Evolutionary conservation across 73 alveolate species (phyloP).

Genomic region (Blepharisma stoltei): DNA sequence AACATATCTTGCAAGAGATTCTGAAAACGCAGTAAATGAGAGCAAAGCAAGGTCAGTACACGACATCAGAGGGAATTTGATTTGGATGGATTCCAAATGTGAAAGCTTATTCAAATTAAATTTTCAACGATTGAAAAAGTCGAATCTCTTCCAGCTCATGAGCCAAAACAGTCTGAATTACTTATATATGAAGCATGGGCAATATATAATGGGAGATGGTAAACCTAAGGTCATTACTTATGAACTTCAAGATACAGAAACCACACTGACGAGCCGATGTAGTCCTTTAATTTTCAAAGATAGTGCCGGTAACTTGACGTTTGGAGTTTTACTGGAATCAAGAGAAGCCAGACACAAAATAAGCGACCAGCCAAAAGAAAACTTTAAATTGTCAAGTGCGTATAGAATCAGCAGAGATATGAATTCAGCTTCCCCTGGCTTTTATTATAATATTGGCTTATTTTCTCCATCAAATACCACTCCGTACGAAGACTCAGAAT

Average conservation of each 20-base stretch:
- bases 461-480: too few species aligned
- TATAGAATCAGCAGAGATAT: too few species aligned
- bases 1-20: background rate
- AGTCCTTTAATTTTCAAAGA: background rate
- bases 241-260: background rate
- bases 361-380: too few species aligned
- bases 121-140: background rate
- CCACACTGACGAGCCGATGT: slow-evolving; percentile 18
- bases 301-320: background rate
- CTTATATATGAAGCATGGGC: slow-evolving; percentile 2
- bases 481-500: too few species aligned
- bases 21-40: background rate
- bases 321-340: background rate
- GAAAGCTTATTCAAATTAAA: background rate
- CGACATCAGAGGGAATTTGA: slow-evolving; percentile 13
- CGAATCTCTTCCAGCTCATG: background rate
- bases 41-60: slow-evolving; percentile 5
- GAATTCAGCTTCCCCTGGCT: too few species aligned
- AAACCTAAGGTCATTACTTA: background rate
- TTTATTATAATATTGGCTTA: too few species aligned
- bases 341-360: slow-evolving; percentile 14
- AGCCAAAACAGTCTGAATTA: background rate
- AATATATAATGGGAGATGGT: background rate
- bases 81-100: slow-evolving; percentile 17
- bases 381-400: too few species aligned